Conservation (phyloP, 2,329 filamentous ascomycete species). For the Monosporascus sp. region DNA sequence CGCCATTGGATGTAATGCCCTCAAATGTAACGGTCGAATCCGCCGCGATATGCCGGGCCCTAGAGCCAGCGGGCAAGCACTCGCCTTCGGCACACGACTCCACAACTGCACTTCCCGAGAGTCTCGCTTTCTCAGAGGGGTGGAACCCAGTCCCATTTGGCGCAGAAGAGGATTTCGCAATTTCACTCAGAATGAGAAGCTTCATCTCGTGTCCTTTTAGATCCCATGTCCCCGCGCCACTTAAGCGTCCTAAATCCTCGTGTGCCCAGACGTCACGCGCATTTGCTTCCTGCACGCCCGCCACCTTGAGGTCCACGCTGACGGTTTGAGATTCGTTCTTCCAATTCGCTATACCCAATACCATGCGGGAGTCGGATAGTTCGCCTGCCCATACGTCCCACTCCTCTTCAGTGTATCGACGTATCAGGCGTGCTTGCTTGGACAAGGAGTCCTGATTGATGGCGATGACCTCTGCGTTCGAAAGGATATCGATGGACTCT, state of each 20-base stretch:
- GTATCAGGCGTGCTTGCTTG: slow-evolving; percentile 43
- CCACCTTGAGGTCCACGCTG: slow-evolving; percentile 33
- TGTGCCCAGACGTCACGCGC: slow-evolving; percentile 37
- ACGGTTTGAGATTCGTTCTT: slow-evolving; percentile 36
- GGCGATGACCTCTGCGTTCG: slow-evolving; percentile 49
- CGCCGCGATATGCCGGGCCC: slow-evolving; percentile 33
- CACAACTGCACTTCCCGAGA: slow-evolving; percentile 30
- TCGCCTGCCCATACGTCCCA: slow-evolving; percentile 49
- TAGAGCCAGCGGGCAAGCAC: slow-evolving; percentile 39
- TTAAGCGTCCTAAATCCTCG: slow-evolving; percentile 27
- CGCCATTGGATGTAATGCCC: slow-evolving; percentile 28
- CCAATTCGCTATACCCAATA: slow-evolving; percentile 47
- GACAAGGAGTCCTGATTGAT: slow-evolving; percentile 54
- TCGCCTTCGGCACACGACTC: slow-evolving; percentile 30
- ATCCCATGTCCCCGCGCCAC: slow-evolving; percentile 26
- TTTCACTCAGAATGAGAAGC: slow-evolving; percentile 32
- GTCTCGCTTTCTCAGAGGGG: slow-evolving; percentile 25
- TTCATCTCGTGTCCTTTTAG: slow-evolving; percentile 35
- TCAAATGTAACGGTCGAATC: slow-evolving; percentile 33
- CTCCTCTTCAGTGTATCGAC: slow-evolving; percentile 41
- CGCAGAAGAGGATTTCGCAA: slow-evolving; percentile 15
- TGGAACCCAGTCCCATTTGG: slow-evolving; percentile 6
- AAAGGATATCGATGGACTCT: slow-evolving; percentile 37
- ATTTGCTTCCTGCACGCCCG: slow-evolving; percentile 34
- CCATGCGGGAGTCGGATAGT: slow-evolving; percentile 36